phyloP scores from a whole-genome alignment of 192 early-diverging fungal genomes.

The Coemansia aciculifera region DNA sequence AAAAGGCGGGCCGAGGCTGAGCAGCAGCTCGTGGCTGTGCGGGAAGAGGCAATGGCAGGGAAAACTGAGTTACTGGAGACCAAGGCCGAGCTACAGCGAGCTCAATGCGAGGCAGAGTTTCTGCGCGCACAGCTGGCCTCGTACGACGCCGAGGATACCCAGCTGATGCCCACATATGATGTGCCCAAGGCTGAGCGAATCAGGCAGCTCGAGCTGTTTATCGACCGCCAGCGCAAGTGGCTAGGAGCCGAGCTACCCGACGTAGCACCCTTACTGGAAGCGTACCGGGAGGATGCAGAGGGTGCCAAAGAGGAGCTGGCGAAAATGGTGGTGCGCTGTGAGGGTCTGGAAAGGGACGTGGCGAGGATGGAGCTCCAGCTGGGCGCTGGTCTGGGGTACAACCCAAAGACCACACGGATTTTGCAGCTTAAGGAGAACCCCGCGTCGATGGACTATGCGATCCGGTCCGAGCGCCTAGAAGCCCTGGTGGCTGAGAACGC shows the following conservation, averaged over 20 bases:
- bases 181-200: conserved; percentile 61
- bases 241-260: conserved; percentile 1
- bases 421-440: conserved; percentile 80
- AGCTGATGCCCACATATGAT: conserved; percentile 59
- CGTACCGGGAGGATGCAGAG: conserved; percentile 29
- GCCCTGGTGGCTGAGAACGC: conserved; percentile 70
- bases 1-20: neutral
- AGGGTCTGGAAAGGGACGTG: conserved; percentile 57
- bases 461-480: conserved; percentile 69
- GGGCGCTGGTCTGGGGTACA: conserved; percentile 62
- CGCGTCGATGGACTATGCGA: conserved; percentile 62
- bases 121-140: conserved; percentile 65
- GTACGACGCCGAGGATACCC: conserved; percentile 45
- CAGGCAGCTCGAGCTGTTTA: conserved; percentile 60
- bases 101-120: conserved; percentile 62
- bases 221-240: conserved; percentile 60
- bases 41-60: neutral
- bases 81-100: conserved; percentile 31
- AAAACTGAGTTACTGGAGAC: neutral
- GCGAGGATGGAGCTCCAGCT: conserved; percentile 62
- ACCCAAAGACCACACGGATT: conserved; percentile 61
- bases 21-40: neutral
- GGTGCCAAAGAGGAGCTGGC: neutral
- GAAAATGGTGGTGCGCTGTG: conserved; percentile 23
- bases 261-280: conserved; percentile 19